phyloP scores from a whole-genome alignment of 2,329 filamentous ascomycete species.

The Aphanoascus verrucosus region DNA sequence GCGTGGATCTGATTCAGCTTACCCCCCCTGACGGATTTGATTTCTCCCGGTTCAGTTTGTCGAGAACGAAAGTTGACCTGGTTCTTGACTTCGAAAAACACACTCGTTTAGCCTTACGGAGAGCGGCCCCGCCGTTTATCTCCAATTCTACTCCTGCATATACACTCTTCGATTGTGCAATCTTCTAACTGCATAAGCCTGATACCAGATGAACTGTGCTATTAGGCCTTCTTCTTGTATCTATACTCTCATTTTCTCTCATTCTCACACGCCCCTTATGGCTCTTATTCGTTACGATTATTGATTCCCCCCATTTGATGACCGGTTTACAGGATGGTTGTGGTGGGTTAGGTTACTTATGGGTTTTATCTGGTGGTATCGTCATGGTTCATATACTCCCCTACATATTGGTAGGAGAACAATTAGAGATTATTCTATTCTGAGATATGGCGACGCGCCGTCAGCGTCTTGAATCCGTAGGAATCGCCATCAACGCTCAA shows the following conservation, averaged over 20 bases:
- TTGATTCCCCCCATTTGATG: constrained; percentile 8
- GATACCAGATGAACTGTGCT: too few species aligned
- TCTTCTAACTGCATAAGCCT: too few species aligned
- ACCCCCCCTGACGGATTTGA: not conserved
- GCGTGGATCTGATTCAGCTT: not conserved
- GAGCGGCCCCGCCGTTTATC: not conserved
- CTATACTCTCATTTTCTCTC: not conserved
- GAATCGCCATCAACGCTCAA: too few species aligned
- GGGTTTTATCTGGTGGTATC: not conserved
- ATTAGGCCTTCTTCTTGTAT: not conserved
- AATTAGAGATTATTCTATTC: too few species aligned
- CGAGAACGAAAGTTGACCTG: not conserved
- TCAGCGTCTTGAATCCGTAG: too few species aligned
- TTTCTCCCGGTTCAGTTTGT: not conserved
- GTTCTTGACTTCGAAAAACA: not conserved
- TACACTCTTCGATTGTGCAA: too few species aligned
- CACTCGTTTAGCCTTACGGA: not conserved
- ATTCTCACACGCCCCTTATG: not conserved
- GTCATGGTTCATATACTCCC: not conserved
- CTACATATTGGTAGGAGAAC: too few species aligned
- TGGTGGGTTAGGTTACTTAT: constrained; percentile 1
- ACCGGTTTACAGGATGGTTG: not conserved
- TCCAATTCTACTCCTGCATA: not conserved
- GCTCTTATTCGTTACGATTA: constrained; percentile 3
- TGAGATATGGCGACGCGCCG: too few species aligned